Conservation (phyloP, 306 rosid species). For the Vigna nakashimae region DNA sequence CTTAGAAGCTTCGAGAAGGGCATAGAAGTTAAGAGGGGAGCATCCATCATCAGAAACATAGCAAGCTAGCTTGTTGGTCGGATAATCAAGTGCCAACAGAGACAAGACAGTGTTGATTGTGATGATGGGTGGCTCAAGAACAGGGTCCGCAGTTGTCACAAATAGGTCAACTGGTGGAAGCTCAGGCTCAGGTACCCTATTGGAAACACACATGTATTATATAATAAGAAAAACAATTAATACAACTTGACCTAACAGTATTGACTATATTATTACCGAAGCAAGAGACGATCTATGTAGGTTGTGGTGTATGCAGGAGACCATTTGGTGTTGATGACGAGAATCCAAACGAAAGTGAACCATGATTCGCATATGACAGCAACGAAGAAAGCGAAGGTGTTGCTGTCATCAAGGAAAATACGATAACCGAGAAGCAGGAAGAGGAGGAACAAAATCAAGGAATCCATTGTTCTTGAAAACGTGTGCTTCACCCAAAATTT, state of each 20-base stretch:
- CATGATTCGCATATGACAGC: constrained; percentile 74
- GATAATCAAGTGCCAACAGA: constrained; percentile 75
- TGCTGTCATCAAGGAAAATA: neutral
- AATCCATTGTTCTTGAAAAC: constrained; percentile 45
- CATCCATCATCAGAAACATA: constrained; percentile 87
- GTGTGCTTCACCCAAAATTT: constrained; percentile 39
- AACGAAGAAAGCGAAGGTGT: constrained; percentile 51
- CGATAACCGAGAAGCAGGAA: constrained; percentile 55
- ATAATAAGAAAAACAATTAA: no score
- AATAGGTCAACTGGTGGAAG: constrained; percentile 75
- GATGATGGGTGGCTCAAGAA: constrained; percentile 77
- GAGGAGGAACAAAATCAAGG: constrained; percentile 50
- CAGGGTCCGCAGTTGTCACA: constrained; percentile 78
- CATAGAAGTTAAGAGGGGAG: constrained; percentile 57
- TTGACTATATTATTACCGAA: neutral
- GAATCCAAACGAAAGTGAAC: constrained; percentile 59
- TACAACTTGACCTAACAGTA: no score
- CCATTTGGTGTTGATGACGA: constrained; percentile 56
- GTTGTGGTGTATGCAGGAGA: constrained; percentile 53
- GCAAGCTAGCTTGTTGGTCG: constrained; percentile 73
- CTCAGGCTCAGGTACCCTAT: constrained; percentile 48
- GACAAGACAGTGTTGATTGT: constrained; percentile 74
- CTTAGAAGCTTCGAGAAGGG: constrained; percentile 58
- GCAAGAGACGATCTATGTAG: constrained; percentile 53
- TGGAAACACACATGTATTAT: neutral